Evolutionary conservation across 2,329 filamentous ascomycete genomes (phyloP), one percentile per base, ranked within the genome.

Genomic region (Conoideocrella luteorostrata): DNA sequence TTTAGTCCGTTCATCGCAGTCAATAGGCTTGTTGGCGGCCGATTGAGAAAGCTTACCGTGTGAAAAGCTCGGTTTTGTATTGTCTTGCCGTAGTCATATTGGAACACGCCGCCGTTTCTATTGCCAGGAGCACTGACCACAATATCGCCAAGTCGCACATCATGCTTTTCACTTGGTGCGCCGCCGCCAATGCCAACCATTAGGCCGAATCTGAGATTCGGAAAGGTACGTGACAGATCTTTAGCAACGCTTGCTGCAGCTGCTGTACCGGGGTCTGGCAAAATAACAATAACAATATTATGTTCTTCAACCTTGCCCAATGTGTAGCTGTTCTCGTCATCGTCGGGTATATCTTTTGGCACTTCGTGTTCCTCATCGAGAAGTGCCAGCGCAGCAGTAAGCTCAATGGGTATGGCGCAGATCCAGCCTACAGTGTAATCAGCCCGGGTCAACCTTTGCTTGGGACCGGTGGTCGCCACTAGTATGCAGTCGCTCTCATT

Each of bases 351-450:
- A 40, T 69, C 61, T 32, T 54, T 46, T 47, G 33, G 18, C 15
- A 4, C 12, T 12, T 34, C 26, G 28, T 44, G 35, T 23, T 33
- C 20, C 18, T 69, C 60, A 39, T 72, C 67, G 3, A 71, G 62
- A 26, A 70, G 60, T 0, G 41, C 51, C 17, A 50, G 48, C 4
- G 68, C 68, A 4, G 68, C 67, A 34, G 62, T 55, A 29, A 52
- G 56, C 40, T 72, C 68, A 0, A 49, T 55, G 0, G 5, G n/a
- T 3, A 70, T 46, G 11, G 67, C 66, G 43, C 65, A 71, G 6
- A 73, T 68, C 67, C 67, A 70, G 20, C 65, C 68, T 5, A 71
- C 58, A 0, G 56, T 66, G 43, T 70, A 71, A 12, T 36, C 33
- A 13, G n/a, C n/a, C n/a, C n/a, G n/a, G n/a, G n/a, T n/a, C n/a